Base-by-base conservation (phyloP, 345 rosid genomes). In the Citrus sp. region DNA sequence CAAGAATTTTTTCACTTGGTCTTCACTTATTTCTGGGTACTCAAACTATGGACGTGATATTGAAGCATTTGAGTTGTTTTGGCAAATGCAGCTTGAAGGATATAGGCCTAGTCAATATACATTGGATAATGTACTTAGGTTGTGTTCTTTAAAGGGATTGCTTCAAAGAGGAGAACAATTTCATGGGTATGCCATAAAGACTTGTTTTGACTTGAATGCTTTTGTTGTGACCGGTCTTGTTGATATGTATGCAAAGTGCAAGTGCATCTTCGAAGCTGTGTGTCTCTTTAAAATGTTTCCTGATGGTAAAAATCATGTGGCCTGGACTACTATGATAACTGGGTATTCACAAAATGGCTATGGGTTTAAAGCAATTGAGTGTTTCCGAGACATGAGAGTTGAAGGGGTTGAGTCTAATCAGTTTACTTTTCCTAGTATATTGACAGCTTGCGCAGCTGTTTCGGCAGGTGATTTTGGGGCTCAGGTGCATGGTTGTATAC, bases 271-370 rank as follows among this genome's bases (percentile, higher is more conserved):
- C 60, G 94, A 90, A 83, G 99, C 99, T 66, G 99, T 90, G 63
- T 79, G 8, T 77, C 82, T 95, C 56, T 95, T 95, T 64, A 34
- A 4, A 60, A 85, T 55, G 22, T 86, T 87, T 83, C 72, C 77
- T 16, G 82, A 84, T 67, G 77, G 75, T 65, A 87, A 79, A 78
- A 90, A 85, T 79, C 87, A 84, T 72, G 98, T 92, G 8, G 84
- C 91, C 5, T 93, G 99, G 99, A 92, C 96, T 30, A 93, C 97
- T 7, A 93, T 95, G 96, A 84, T 95, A 69, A 85, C 95, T 2
- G 98, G 93, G 0, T 95, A 91, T 83, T 85, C 92, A 60, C 85
- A 83, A 73, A 89, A 89, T 76, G 94, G 92, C 2, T 84, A 84
- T 51, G 86, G 88, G 25, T 82, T 71, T 40, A 83, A 84, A 84